Conservation (phyloP, 2,329 filamentous ascomycete species). For the Penicillium janthinellum region DNA sequence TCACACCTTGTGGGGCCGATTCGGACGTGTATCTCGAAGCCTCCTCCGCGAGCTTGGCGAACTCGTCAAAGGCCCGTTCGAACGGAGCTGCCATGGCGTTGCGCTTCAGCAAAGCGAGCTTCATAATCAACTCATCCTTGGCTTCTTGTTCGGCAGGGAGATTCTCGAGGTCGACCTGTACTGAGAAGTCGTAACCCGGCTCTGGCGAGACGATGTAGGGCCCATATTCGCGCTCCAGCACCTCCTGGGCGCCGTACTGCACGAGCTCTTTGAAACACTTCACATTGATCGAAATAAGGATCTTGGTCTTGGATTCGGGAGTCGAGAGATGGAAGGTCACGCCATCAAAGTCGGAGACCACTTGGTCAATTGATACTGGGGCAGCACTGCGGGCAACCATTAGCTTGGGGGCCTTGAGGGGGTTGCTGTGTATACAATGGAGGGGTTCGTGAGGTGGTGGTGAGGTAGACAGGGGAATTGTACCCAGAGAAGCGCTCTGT, state of each 20-base stretch:
- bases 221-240: slow-evolving; percentile 93
- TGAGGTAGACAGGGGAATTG: slow-evolving; percentile 16
- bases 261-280: slow-evolving; percentile 93
- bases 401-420: slow-evolving; percentile 41
- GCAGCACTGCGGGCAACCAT: slow-evolving; percentile 63
- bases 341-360: slow-evolving; percentile 98
- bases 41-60: slow-evolving; percentile 81
- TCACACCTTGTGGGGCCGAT: slow-evolving; percentile 85
- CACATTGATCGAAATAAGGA: slow-evolving; percentile 90
- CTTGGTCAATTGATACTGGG: slow-evolving; percentile 90
- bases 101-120: slow-evolving; percentile 90
- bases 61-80: slow-evolving; percentile 93
- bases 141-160: slow-evolving; percentile 83
- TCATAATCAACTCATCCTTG: slow-evolving; percentile 80
- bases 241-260: slow-evolving; percentile 86
- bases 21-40: slow-evolving; percentile 92
- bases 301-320: slow-evolving; percentile 88
- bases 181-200: slow-evolving; percentile 92
- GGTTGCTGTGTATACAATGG: slow-evolving; percentile 33
- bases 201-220: slow-evolving; percentile 86
- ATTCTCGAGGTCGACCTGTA: slow-evolving; percentile 83
- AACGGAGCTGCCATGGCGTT: slow-evolving; percentile 99
- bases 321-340: slow-evolving; percentile 99
- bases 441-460: slow-evolving; percentile 17
- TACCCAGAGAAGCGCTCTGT: slow-evolving; percentile 93